These are phyloP conservation scores for Vaccinium darrowii DNA, from an alignment of 148 eudicot species.

Conservation along the genomic window DNA sequence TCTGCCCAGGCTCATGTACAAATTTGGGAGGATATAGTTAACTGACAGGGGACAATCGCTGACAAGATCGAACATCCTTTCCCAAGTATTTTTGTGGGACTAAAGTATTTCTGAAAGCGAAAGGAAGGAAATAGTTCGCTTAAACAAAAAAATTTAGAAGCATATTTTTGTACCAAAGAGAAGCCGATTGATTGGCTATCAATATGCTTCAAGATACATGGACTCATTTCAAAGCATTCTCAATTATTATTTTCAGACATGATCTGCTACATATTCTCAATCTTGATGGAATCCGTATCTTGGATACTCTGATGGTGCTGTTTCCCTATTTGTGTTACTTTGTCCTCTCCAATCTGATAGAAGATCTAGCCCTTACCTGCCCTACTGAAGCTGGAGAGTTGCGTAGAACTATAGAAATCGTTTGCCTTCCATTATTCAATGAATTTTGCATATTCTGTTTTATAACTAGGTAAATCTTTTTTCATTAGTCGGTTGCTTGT, in stretches of 20 bases:
- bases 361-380: not conserved
- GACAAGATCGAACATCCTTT: not conserved
- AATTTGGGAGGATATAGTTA: not conserved
- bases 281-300: not conserved
- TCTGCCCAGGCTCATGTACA: too few relatives aligned
- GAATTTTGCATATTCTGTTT: not conserved
- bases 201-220: not conserved
- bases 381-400: not conserved
- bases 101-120: not conserved
- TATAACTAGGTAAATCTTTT: not conserved
- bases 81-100: too few relatives aligned
- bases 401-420: not conserved
- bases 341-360: not conserved
- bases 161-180: not conserved
- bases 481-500: not conserved
- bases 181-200: not conserved
- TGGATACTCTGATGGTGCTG: not conserved
- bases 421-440: not conserved
- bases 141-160: not conserved
- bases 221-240: not conserved
- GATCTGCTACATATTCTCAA: not conserved
- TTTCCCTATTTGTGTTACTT: not conserved
- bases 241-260: not conserved
- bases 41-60: not conserved
- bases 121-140: not conserved